phyloP scores from a whole-genome alignment of 257 asterid genomes.

The Petunia secreta region DNA sequence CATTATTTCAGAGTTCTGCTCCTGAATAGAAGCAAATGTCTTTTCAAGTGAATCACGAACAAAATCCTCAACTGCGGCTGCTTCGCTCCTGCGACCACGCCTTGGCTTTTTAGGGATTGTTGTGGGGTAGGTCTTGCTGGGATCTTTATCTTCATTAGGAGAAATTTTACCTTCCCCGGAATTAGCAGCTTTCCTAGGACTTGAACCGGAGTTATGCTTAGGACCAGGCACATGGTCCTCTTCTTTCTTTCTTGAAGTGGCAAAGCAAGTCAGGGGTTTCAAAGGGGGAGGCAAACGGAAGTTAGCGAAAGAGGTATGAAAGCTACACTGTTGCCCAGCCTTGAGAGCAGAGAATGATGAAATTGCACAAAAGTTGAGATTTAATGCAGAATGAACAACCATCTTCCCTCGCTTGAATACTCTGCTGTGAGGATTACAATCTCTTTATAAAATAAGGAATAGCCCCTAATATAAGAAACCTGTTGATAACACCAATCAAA shows the following conservation, averaged over 20 bases:
- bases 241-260: slow-evolving; percentile 44
- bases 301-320: slow-evolving; percentile 30
- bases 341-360: slow-evolving; percentile 36
- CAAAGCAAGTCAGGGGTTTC: slow-evolving; percentile 43
- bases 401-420: slow-evolving; percentile 23
- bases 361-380: slow-evolving; percentile 28
- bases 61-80: slow-evolving; percentile 92
- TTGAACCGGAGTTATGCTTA: slow-evolving; percentile 32
- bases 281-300: slow-evolving; percentile 26
- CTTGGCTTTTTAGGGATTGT: slow-evolving; percentile 73
- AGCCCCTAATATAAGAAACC: background rate
- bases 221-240: slow-evolving; percentile 37
- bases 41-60: slow-evolving; percentile 61
- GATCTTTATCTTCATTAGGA: slow-evolving; percentile 37
- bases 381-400: slow-evolving; percentile 43
- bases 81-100: slow-evolving; percentile 89
- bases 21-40: slow-evolving; percentile 67
- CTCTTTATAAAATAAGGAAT: background rate
- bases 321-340: slow-evolving; percentile 26
- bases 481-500: slow-evolving; percentile 13
- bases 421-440: background rate
- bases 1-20: slow-evolving; percentile 68
- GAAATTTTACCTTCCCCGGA: slow-evolving; percentile 35
- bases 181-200: slow-evolving; percentile 38
- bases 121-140: slow-evolving; percentile 46